Evolutionary conservation across 2,329 filamentous ascomycete species (phyloP).

Genomic region (Trichoderma asperellum): DNA sequence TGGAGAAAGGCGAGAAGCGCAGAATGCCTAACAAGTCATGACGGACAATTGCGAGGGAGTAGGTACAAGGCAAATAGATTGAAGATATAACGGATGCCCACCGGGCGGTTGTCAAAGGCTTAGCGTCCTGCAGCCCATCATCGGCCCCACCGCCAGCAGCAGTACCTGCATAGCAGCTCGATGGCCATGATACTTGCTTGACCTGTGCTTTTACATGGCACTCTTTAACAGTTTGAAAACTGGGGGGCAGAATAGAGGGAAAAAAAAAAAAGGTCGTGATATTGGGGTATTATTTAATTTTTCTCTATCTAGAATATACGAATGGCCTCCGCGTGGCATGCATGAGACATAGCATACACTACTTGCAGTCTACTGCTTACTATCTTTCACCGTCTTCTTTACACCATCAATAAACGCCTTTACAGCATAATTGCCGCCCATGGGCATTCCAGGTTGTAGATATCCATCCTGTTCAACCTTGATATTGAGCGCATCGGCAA

Average conservation of each 20-base stretch:
- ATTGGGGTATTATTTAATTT: background rate
- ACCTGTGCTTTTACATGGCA: background rate
- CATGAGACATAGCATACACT: background rate
- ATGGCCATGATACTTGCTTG: background rate
- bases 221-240: background rate
- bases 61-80: constrained; percentile 6
- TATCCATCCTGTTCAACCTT: constrained; percentile 84
- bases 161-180: constrained; percentile 15
- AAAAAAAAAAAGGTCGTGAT: background rate
- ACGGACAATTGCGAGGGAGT: background rate
- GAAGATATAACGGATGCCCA: constrained; percentile 12
- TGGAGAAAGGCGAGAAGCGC: background rate
- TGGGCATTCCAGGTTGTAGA: constrained; percentile 75
- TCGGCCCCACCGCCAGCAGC: constrained; percentile 10
- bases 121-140: constrained; percentile 20
- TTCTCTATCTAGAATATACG: background rate
- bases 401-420: constrained; percentile 91
- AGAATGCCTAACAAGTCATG: constrained; percentile 15
- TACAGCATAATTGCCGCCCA: constrained; percentile 86
- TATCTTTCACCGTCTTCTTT: constrained; percentile 73
- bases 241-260: background rate
- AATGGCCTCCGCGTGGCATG: background rate
- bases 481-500: constrained; percentile 83
- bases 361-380: constrained; percentile 37
- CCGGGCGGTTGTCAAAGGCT: constrained; percentile 14